Evolutionary conservation across 2,329 filamentous ascomycete species (phyloP).

Genomic region (Colletotrichum agaves): DNA sequence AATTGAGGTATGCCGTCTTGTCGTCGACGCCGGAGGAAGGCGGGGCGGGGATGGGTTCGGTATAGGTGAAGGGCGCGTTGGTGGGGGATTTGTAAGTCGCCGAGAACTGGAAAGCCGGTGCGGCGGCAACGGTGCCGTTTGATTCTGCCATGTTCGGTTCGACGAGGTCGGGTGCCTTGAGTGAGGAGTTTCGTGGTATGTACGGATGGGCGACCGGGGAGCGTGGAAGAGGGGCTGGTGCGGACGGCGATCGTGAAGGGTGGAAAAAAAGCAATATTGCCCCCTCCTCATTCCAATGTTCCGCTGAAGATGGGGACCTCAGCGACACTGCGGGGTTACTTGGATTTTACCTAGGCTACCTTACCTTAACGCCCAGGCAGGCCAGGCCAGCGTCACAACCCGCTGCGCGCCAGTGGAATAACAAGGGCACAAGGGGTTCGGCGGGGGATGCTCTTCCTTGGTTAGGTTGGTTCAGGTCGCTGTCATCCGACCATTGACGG

Average conservation of each 20-base stretch:
- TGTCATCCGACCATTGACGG: conserved; percentile 2
- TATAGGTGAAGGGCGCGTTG: conserved; percentile 59
- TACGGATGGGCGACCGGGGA: not conserved
- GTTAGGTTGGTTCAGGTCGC: conserved; percentile 4
- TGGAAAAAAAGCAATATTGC: not conserved
- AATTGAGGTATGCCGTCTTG: conserved; percentile 69
- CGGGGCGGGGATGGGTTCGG: conserved; percentile 50
- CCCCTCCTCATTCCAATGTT: conserved; percentile 30
- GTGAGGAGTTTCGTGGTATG: conserved; percentile 1
- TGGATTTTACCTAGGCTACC: no score
- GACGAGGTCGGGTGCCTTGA: not conserved
- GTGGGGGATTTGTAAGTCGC: conserved; percentile 66
- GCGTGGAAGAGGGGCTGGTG: not conserved
- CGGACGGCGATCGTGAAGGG: not conserved
- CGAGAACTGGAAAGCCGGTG: conserved; percentile 47
- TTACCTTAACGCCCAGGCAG: not conserved
- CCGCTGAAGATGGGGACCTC: conserved; percentile 35
- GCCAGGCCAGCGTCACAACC: conserved; percentile 36
- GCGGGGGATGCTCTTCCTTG: conserved; percentile 26
- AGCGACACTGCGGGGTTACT: conserved; percentile 31
- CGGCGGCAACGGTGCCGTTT: conserved; percentile 15
- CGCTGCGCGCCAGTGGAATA: conserved; percentile 20
- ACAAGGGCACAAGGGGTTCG: conserved; percentile 23
- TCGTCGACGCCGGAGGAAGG: conserved; percentile 51
- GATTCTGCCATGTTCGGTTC: conserved; percentile 11